Percentiles rank a stretch among this genome's conserved stretches.
phyloP scores from a whole-genome alignment of 2,329 filamentous ascomycete species.

The Colletotrichum sansevieriae region DNA sequence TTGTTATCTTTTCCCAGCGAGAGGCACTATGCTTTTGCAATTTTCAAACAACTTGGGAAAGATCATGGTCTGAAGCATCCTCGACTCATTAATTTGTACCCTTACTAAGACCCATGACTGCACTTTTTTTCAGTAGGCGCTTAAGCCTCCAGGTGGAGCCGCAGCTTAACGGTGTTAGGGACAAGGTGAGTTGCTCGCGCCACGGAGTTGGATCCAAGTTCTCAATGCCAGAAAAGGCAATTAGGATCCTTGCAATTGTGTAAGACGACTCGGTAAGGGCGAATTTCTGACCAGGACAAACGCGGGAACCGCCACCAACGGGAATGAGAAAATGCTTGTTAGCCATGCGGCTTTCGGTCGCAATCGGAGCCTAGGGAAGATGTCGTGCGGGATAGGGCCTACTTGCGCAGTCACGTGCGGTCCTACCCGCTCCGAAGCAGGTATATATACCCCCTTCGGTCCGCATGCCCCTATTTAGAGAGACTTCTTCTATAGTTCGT shows the following conservation, averaged over 20 bases:
- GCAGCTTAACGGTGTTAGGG: constrained; percentile 31
- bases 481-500: no score
- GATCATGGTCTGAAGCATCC: no score
- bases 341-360: constrained; percentile 61
- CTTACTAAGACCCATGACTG: neutral
- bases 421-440: no score
- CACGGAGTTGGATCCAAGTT: constrained; percentile 26
- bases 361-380: constrained; percentile 56
- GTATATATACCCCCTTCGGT: no score
- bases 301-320: constrained; percentile 60
- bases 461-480: no score
- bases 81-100: neutral
- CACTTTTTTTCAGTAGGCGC: no score
- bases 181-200: constrained; percentile 37
- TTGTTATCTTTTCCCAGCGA: no score
- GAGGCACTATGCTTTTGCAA: no score
- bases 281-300: constrained; percentile 46
- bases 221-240: constrained; percentile 38
- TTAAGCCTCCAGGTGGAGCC: constrained; percentile 24
- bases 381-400: no score
- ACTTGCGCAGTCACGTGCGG: no score
- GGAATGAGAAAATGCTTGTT: constrained; percentile 62
- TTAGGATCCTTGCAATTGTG: constrained; percentile 48
- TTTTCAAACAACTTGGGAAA: no score
- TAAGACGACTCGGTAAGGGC: constrained; percentile 44